Conservation (phyloP, 495 filamentous ascomycete species). For the Penicillium cosmopolitanum region DNA sequence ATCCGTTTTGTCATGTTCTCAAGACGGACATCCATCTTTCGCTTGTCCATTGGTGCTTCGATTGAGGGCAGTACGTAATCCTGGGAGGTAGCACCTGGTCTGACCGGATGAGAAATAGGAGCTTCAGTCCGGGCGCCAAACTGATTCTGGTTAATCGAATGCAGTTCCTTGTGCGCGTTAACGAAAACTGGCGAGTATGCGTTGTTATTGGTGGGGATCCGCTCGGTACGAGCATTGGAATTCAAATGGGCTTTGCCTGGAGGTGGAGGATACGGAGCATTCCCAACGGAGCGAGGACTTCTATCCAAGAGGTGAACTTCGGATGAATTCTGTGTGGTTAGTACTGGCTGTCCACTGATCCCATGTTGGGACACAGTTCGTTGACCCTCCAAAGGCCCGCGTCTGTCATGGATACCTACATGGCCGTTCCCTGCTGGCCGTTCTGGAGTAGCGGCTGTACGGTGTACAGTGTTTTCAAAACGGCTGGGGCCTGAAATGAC, state of each 20-base stretch:
- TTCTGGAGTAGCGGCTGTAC: constrained; percentile 10
- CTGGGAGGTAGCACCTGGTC: constrained; percentile 29
- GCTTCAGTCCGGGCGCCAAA: constrained; percentile 22
- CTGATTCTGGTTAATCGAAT: constrained; percentile 23
- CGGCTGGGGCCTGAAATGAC: constrained; percentile 20
- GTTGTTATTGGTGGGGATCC: constrained; percentile 21
- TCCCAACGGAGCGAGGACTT: constrained; percentile 20
- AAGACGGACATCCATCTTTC: constrained; percentile 32
- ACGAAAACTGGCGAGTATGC: constrained; percentile 43
- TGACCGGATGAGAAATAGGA: constrained; percentile 20
- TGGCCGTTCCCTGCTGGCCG: constrained; percentile 10
- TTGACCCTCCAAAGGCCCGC: constrained; percentile 18
- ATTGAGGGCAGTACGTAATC: constrained; percentile 46
- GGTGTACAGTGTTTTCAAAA: constrained; percentile 22
- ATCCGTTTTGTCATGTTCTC: constrained; percentile 40
- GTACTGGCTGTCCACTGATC: constrained; percentile 19
- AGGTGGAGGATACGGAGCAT: constrained; percentile 21
- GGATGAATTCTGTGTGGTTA: constrained; percentile 36
- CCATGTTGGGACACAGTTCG: constrained; percentile 13
- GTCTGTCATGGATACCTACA: constrained; percentile 21
- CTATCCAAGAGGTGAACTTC: constrained; percentile 28
- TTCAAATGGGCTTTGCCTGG: constrained; percentile 23
- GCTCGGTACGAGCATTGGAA: constrained; percentile 23
- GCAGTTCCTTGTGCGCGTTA: constrained; percentile 35
- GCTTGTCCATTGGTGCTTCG: constrained; percentile 36